These are phyloP conservation scores for Pascua sp. DNA, from an alignment of 1,284 basidiomycete species.

Conservation along the genomic window DNA sequence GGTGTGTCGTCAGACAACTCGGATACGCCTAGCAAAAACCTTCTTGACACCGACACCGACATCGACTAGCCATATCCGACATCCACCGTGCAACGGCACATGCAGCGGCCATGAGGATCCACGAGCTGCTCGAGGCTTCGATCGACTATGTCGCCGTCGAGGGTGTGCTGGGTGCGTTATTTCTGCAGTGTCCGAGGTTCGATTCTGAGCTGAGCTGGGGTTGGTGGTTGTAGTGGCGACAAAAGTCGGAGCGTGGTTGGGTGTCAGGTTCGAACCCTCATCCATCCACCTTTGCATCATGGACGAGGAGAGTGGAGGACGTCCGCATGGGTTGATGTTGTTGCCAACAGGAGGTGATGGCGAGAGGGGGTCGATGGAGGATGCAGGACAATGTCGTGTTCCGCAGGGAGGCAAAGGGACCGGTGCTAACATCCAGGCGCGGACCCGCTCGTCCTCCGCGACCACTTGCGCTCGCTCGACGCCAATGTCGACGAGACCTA, in stretches of 20 bases:
- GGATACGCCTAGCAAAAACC: too few relatives aligned
- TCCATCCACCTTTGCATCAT: conserved; percentile 1
- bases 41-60: too few relatives aligned
- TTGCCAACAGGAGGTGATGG: background rate
- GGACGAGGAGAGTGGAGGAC: conserved; percentile 14
- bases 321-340: conserved; percentile 3
- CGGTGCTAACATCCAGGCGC: conserved; percentile 24
- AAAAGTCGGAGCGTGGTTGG: conserved; percentile 8
- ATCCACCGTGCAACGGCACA: too few relatives aligned
- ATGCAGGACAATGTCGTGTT: background rate
- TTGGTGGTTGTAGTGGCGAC: background rate
- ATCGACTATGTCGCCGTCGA: conserved; percentile 43
- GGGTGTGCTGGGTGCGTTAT: conserved; percentile 42
- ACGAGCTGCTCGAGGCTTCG: conserved; percentile 42
- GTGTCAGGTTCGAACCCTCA: conserved; percentile 18
- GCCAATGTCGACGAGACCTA: conserved; percentile 33
- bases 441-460: conserved; percentile 23
- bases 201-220: too few relatives aligned
- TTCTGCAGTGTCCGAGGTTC: background rate
- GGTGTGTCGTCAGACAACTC: too few relatives aligned
- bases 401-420: too few relatives aligned
- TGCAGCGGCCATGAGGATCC: conserved; percentile 34
- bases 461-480: conserved; percentile 30
- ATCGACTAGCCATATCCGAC: too few relatives aligned
- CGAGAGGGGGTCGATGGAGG: background rate